phyloP scores from a whole-genome alignment of 176 grass and related monocot species.

The Tillandsia fasciculata region DNA sequence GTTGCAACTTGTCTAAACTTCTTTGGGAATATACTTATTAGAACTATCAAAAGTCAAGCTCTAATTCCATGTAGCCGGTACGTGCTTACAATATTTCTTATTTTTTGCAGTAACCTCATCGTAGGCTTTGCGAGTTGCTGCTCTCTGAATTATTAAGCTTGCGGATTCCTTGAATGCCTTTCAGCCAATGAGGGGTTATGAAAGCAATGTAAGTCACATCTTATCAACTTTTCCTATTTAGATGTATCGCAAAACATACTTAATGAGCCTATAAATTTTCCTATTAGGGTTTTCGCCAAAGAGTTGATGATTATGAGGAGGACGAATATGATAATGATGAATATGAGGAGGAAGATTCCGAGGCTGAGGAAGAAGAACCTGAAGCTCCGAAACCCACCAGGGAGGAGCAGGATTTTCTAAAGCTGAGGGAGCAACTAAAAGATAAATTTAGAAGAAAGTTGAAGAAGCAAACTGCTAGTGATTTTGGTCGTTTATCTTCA shows the following conservation, averaged over 20 bases:
- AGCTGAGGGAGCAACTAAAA: constrained; percentile 25
- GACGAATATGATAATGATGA: constrained; percentile 20
- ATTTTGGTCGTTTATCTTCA: constrained; percentile 13
- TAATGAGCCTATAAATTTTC: neutral
- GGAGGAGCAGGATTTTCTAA: constrained; percentile 43
- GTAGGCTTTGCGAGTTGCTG: neutral
- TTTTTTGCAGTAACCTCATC: neutral
- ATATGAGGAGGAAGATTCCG: constrained; percentile 26
- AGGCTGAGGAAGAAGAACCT: constrained; percentile 15
- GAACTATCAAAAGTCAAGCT: too few relatives aligned
- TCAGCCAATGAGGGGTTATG: constrained; percentile 16
- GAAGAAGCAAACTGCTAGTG: constrained; percentile 23
- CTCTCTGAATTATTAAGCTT: neutral
- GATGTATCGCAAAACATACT: neutral
- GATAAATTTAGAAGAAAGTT: constrained; percentile 25
- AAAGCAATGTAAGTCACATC: constrained; percentile 15
- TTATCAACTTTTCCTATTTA: neutral
- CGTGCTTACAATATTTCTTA: neutral
- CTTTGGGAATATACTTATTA: too few relatives aligned
- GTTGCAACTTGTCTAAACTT: too few relatives aligned
- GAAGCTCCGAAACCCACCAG: constrained; percentile 25
- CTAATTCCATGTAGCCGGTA: too few relatives aligned
- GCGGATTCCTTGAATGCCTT: neutral
- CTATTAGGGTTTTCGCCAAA: constrained; percentile 21
- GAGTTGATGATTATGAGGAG: constrained; percentile 15